Base-by-base conservation (phyloP, 805 yeast genomes). In the Teunomyces cretensis region DNA sequence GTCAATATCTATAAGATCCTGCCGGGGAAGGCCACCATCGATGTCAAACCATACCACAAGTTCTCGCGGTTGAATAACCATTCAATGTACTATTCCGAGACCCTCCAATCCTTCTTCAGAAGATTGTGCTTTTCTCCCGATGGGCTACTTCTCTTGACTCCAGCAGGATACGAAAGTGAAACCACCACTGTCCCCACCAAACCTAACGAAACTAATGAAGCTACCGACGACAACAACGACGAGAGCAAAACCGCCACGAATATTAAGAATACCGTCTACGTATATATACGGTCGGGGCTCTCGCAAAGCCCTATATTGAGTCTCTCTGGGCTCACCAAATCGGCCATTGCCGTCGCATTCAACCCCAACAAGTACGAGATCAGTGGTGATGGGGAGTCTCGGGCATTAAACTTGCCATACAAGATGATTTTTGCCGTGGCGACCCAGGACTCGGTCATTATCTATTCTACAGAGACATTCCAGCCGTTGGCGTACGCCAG, bases 391-490 rank as follows among this genome's bases (percentile, higher is more conserved):
- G 22, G 6, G 22, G 22, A 6, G 22, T 19, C 28, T 5, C 16
- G 40, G 1, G 28, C 41, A 4, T 76, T 88, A 48, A 64, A 70
- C 4, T 64, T 91, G 37, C 86, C 88, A 1, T 90, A 94, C 58
- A 79, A 89, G 50, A 78, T 94, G 81, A 67, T 92, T 0, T 91
- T 86, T 67, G 98, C 97, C 0, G 86, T 94, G 14, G 98, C 97
- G 0, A 91, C 97, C 0, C 90, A 88, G 46, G 96, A 88, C 60
- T 78, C 91, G 11, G 85, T 94, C 9, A 57, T 85, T 7, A 67
- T 94, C 1, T 94, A 88, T 64, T 96, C 89, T 53, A 92, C 98
- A 0, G 86, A 83, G 50, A 72, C 75, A 27, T 56, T 72, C 19
- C 64, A 74, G 45, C 96, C 97, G 2, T 56, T 94, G 16, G 94